A percentile compares a stretch with the other conserved stretches of the same genome.
Conservation (phyloP, 352 stramenopile species). For the Paralagenidium karlingii region DNA sequence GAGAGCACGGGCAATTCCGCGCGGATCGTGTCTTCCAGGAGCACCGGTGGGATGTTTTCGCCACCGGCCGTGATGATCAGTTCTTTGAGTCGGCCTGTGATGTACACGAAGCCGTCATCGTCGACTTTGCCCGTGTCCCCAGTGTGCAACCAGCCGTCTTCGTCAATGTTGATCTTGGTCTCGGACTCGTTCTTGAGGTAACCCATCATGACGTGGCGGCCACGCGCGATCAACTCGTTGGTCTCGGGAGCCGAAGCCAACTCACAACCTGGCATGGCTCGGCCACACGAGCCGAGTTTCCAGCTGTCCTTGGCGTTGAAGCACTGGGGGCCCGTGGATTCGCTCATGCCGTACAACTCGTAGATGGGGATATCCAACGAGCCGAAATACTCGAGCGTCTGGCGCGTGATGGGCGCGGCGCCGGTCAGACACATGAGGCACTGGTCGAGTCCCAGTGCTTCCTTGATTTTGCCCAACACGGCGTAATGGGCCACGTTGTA, state of each 20-base stretch:
- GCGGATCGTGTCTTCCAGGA: constrained; percentile 53
- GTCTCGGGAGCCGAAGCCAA: constrained; percentile 20
- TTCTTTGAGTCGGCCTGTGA: constrained; percentile 75
- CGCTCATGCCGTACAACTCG: constrained; percentile 48
- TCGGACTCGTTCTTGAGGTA: constrained; percentile 45
- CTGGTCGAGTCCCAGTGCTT: constrained; percentile 32
- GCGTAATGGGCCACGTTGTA: constrained; percentile 29
- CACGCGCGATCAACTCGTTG: constrained; percentile 19
- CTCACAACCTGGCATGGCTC: constrained; percentile 17
- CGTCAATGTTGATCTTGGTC: constrained; percentile 48
- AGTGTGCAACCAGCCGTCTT: constrained; percentile 51
- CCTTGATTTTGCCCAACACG: constrained; percentile 20
- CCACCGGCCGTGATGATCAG: constrained; percentile 70
- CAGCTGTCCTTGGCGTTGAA: constrained; percentile 23
- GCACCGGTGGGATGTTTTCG: constrained; percentile 61
- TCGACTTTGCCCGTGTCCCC: constrained; percentile 51
- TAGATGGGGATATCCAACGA: constrained; percentile 69
- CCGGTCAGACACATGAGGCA: constrained; percentile 20
- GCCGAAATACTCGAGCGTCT: constrained; percentile 60
- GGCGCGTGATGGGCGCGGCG: constrained; percentile 43
- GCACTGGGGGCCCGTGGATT: constrained; percentile 32
- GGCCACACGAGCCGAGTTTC: constrained; percentile 24
- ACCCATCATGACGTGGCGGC: constrained; percentile 57
- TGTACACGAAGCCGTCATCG: constrained; percentile 37
- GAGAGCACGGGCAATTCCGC: constrained; percentile 20